Conservation (phyloP, 2,329 filamentous ascomycete species). For the Aureobasidium namibiae region DNA sequence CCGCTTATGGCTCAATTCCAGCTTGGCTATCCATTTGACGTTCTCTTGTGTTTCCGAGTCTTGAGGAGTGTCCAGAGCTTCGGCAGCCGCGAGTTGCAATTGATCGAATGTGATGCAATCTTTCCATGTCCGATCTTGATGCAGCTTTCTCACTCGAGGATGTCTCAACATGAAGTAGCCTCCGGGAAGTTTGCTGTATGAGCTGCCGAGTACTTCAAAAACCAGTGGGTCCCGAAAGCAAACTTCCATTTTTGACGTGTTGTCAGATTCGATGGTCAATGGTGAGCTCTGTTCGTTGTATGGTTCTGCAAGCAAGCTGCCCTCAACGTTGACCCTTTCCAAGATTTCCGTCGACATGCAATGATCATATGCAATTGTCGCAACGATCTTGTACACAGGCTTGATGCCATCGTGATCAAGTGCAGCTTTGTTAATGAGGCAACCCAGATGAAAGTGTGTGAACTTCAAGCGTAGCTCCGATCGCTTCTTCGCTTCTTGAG, state of each 20-base stretch:
- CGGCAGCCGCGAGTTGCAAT: slow-evolving; percentile 57
- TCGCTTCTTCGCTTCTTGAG: slow-evolving; percentile 51
- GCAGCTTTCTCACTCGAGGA: slow-evolving; percentile 66
- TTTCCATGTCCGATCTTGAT: slow-evolving; percentile 62
- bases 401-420: slow-evolving; percentile 43
- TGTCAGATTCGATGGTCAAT: slow-evolving; percentile 18
- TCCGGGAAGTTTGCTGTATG: slow-evolving; percentile 65
- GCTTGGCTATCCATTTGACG: slow-evolving; percentile 49
- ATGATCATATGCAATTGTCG: slow-evolving; percentile 38
- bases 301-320: slow-evolving; percentile 29
- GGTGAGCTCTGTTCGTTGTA: slow-evolving; percentile 18
- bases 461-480: slow-evolving; percentile 40
- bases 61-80: slow-evolving; percentile 43
- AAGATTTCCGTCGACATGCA: slow-evolving; percentile 40
- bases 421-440: slow-evolving; percentile 59
- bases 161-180: slow-evolving; percentile 70
- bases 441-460: slow-evolving; percentile 77
- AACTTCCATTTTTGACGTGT: slow-evolving; percentile 29
- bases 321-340: slow-evolving; percentile 35
- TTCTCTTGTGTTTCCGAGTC: slow-evolving; percentile 54
- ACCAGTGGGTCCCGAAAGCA: slow-evolving; percentile 65
- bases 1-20: slow-evolving; percentile 38
- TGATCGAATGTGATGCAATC: slow-evolving; percentile 63
- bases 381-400: slow-evolving; percentile 60
- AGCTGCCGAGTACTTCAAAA: slow-evolving; percentile 71